Conservation (phyloP, 2,329 filamentous ascomycete genomes). For the Orbilia quercus region DNA sequence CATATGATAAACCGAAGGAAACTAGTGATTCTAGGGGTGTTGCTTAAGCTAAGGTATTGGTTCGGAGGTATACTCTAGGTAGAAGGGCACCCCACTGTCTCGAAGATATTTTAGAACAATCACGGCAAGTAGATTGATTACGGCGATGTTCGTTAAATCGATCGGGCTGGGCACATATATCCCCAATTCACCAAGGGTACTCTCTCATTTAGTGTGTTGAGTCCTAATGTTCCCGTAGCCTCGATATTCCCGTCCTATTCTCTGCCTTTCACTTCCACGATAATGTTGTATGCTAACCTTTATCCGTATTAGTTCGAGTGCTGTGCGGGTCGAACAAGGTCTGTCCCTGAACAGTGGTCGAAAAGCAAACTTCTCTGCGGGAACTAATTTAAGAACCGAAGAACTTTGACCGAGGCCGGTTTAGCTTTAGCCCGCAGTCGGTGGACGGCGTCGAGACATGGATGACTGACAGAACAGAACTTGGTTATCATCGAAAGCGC, state of each 20-base stretch:
- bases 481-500: conserved; percentile 30
- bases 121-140: conserved; percentile 20
- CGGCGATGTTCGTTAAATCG: too few species aligned
- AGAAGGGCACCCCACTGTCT: conserved; percentile 35
- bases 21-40: conserved; percentile 27
- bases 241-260: not conserved
- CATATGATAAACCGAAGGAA: not conserved
- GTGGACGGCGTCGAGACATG: too few species aligned
- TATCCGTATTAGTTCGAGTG: not conserved
- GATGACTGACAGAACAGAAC: conserved; percentile 3
- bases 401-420: conserved; percentile 33
- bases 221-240: too few species aligned
- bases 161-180: too few species aligned
- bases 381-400: conserved; percentile 40
- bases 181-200: too few species aligned
- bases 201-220: not conserved
- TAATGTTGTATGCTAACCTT: too few species aligned
- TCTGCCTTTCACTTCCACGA: not conserved
- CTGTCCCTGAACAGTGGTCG: conserved; percentile 7
- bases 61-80: conserved; percentile 14
- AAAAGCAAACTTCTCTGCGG: conserved; percentile 22
- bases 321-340: not conserved
- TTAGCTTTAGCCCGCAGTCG: not conserved
- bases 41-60: conserved; percentile 34
- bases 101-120: conserved; percentile 30